Percentiles rank a stretch among this genome's conserved stretches.
Conservation (phyloP, 2,329 filamentous ascomycete species). For the Fusarium tuaranense region DNA sequence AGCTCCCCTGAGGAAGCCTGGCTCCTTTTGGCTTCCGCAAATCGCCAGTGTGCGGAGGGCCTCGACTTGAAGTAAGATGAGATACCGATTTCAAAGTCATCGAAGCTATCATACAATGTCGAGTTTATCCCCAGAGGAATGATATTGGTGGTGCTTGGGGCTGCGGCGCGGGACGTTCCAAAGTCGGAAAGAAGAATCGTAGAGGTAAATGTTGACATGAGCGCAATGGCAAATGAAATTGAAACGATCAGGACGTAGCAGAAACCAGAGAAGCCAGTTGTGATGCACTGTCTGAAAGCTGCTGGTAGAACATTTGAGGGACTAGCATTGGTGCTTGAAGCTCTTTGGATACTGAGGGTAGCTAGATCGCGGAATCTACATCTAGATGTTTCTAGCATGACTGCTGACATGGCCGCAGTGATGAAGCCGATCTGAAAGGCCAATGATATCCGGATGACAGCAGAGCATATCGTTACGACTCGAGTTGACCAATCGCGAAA, state of each 20-base stretch:
- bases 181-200: conserved; percentile 27
- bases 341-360: not conserved
- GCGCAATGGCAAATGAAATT: not conserved
- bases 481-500: not conserved
- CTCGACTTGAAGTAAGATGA: not conserved
- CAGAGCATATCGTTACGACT: not conserved
- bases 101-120: not conserved
- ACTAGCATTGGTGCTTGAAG: not conserved
- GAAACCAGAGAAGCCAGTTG: not conserved
- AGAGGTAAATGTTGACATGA: conserved; percentile 12
- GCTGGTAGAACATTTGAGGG: conserved; percentile 12
- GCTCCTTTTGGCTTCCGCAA: not conserved
- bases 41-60: not conserved
- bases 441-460: not conserved
- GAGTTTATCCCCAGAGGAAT: not conserved
- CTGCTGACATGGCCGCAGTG: not conserved
- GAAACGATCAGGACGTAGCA: not conserved
- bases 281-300: not conserved
- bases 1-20: not conserved
- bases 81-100: not conserved
- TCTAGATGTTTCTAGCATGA: not conserved
- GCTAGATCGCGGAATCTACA: not conserved
- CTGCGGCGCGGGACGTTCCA: not conserved
- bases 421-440: not conserved
- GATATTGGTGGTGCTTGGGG: not conserved